Evolutionary conservation across 2,329 filamentous ascomycete species (phyloP).

Genomic region (Microcyclosporella mali): DNA sequence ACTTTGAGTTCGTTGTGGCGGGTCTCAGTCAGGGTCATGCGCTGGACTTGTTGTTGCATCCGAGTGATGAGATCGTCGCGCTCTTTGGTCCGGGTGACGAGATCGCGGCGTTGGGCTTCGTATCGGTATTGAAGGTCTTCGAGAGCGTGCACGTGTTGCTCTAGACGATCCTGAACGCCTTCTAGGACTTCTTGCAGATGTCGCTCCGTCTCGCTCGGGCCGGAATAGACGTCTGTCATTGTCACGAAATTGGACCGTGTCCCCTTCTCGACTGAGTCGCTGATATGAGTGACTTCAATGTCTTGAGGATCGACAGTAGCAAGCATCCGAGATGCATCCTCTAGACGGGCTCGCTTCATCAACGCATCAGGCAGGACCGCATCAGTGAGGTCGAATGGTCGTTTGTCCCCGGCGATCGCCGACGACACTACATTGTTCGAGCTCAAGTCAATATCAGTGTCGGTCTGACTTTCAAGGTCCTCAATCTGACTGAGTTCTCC

Average conservation of each 20-base stretch:
- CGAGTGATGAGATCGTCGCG: slow-evolving; percentile 23
- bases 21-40: slow-evolving; percentile 16
- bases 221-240: background rate
- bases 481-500: slow-evolving; percentile 21
- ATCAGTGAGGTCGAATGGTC: slow-evolving; percentile 6
- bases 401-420: slow-evolving; percentile 14
- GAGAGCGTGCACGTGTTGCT: slow-evolving; percentile 26
- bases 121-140: slow-evolving; percentile 29
- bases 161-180: slow-evolving; percentile 20
- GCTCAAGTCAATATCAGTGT: slow-evolving; percentile 22
- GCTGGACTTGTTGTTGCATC: slow-evolving; percentile 20
- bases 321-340: slow-evolving; percentile 12
- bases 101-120: slow-evolving; percentile 28
- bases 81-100: slow-evolving; percentile 22
- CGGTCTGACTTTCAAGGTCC: slow-evolving; percentile 30
- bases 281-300: slow-evolving; percentile 36
- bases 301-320: slow-evolving; percentile 30
- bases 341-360: slow-evolving; percentile 23
- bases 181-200: slow-evolving; percentile 20
- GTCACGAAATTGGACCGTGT: slow-evolving; percentile 9
- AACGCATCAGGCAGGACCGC: slow-evolving; percentile 5
- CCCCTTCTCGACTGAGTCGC: slow-evolving; percentile 36
- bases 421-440: background rate
- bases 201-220: slow-evolving; percentile 14
- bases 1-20: slow-evolving; percentile 19